Base-by-base conservation (phyloP, 148 eudicot species). In the Rhododendron ferrugineum region DNA sequence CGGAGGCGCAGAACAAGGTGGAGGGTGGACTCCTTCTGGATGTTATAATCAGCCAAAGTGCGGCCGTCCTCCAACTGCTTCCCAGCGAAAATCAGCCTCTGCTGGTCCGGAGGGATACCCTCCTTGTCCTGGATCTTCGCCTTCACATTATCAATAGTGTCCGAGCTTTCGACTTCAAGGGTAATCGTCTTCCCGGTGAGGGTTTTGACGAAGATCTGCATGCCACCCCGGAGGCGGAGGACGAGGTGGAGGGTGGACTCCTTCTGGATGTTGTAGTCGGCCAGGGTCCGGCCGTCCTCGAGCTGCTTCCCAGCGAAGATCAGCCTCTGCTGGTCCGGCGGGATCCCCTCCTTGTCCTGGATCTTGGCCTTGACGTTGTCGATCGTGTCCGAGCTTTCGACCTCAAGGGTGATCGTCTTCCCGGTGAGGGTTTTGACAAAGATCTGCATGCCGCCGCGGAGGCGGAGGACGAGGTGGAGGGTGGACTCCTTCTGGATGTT, bases 261-360 rank as follows among this genome's bases (percentile, higher is more conserved):
- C 9, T 90, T 90, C 30, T 90, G 89, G 54, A 90, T 85, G 84
- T 87, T 87, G 88, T 90, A 90, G n/a, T 88, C 90, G 3, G 90
- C 89, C 5, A 90, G 89, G 22, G 90, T 90, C 46, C 87, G 89
- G 54, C 88, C 90, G 80, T 90, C 90, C 78, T 83, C 90, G 4
- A 88, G 86, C 60, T 88, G 90, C 26, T 88, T 88, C 1, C 88
- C 91, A 16, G 89, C 84, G 72, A 86, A 89, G 15, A 66, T 66
- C 32, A 66, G 34, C 32, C 72, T n/a, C 34, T 66, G 72, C 72
- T 66, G 72, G 32, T 66, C 72, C 34, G 72, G 72, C 0, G 64
- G 64, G n/a, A 58, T 58, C 2, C 64, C 64, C 9, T 58, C 64
- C 64, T 58, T 58, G 64, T 58, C 64, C 10, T 58, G n/a, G 64